phyloP scores from a whole-genome alignment of 129 eudicot genomes.

The Apium graveolens region DNA sequence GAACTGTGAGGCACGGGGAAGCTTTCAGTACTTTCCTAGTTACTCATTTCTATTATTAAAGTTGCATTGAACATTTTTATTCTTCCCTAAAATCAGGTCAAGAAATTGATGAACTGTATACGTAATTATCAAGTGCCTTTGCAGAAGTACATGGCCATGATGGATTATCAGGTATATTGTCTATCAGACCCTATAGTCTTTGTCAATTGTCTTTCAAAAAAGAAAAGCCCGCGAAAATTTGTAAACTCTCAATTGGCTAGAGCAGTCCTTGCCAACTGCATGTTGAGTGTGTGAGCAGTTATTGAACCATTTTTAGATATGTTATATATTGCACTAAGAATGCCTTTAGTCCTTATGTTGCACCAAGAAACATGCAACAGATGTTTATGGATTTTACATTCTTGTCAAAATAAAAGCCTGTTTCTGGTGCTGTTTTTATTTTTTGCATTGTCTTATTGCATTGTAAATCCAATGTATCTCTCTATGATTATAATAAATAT shows the following conservation, averaged over 20 bases:
- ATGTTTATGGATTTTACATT: background rate
- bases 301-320: background rate
- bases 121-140: constrained; percentile 95
- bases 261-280: background rate
- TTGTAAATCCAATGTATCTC: constrained; percentile 8
- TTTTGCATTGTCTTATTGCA: no score
- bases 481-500: constrained; percentile 18
- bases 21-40: constrained; percentile 2
- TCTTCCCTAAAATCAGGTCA: constrained; percentile 42
- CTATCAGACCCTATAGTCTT: background rate
- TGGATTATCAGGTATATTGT: constrained; percentile 90
- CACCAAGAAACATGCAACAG: background rate
- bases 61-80: background rate
- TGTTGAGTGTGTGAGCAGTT: background rate
- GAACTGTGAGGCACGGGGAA: background rate
- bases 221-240: background rate
- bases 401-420: background rate
- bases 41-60: background rate
- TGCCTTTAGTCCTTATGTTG: background rate
- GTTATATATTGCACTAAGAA: background rate
- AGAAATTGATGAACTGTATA: constrained; percentile 79
- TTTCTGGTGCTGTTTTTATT: background rate
- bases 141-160: constrained; percentile 96
- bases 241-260: background rate
- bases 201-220: background rate